These are phyloP conservation scores for Pythium inflatum DNA, from an alignment of 352 stramenopile genomes.

Conservation along the genomic window DNA sequence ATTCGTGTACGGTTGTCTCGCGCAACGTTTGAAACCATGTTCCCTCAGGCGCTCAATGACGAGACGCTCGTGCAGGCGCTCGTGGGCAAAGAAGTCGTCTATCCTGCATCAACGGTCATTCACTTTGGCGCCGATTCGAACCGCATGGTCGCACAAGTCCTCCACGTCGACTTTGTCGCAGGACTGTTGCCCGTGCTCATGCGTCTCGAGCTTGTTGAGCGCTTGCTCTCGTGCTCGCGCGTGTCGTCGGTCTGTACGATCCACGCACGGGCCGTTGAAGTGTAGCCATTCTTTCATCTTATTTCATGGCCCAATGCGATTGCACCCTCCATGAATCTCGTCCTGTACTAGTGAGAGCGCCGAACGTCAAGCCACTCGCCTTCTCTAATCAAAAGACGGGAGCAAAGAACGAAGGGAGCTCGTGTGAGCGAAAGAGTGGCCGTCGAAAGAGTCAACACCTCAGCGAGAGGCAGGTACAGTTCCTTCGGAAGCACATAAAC, in stretches of 20 bases:
- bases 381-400: too few relatives aligned
- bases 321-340: too few relatives aligned
- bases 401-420: too few relatives aligned
- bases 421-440: too few relatives aligned
- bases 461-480: too few relatives aligned
- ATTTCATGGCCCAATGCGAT: background rate
- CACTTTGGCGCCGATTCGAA: background rate
- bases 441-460: too few relatives aligned
- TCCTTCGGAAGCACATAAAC: too few relatives aligned
- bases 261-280: background rate
- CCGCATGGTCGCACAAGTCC: background rate
- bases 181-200: background rate
- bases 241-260: background rate
- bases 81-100: background rate
- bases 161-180: slow-evolving; percentile 1
- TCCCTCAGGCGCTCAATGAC: background rate
- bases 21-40: background rate
- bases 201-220: background rate
- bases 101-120: background rate
- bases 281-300: background rate
- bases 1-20: background rate
- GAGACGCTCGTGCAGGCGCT: slow-evolving; percentile 8
- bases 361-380: too few relatives aligned
- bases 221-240: background rate
- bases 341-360: too few relatives aligned